Evolutionary conservation across 371 early-diverging fungal genomes (phyloP), one percentile per base, ranked within the genome.

Genomic region (Syncephalastrum sp.): DNA sequence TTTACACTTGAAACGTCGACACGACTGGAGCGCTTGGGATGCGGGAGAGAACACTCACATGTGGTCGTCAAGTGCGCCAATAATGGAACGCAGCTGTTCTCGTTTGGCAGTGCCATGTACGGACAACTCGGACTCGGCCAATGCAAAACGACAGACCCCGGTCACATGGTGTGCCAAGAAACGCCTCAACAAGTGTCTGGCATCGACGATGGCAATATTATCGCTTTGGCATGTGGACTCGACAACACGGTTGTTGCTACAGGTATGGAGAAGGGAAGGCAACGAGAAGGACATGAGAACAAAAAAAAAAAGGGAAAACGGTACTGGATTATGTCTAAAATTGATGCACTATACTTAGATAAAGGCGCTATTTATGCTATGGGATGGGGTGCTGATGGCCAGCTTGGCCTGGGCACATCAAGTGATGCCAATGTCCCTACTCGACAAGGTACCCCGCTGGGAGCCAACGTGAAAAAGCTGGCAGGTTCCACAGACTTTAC

Each of bases 321-420:
- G 49, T n/a, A 23, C 49, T 5, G 19, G 19, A 48, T 10, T 17
- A 48, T 6, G 19, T 23, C 15, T 6, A 0, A 21, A 49, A 49
- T n/a, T 56, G 14, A 41, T 13, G 47, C 16, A 14, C 16, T 47
- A n/a, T 4, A 38, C 4, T 2, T 50, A 79, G 77, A 79, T 42
- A 45, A 54, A 12, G 68, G 71, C 25, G 72, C 68, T 3, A 48
- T 90, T 15, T 89, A 83, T 63, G 74, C 86, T 3, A 88, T 90
- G 89, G 91, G 91, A 13, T 91, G 91, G 91, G 86, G 88, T 25
- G 84, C 90, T 10, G 91, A 91, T 59, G 91, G 91, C 23, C 91
- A 91, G 66, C 61, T 91, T 29, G 91, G 91, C 13, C 71, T 83
- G 21, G 90, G 87, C 1, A 56, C 69, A 7, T 73, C 80, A 19